Evolutionary conservation across 768 basidiomycete species (phyloP).

Genomic region (Chlorophyllum brunneum): DNA sequence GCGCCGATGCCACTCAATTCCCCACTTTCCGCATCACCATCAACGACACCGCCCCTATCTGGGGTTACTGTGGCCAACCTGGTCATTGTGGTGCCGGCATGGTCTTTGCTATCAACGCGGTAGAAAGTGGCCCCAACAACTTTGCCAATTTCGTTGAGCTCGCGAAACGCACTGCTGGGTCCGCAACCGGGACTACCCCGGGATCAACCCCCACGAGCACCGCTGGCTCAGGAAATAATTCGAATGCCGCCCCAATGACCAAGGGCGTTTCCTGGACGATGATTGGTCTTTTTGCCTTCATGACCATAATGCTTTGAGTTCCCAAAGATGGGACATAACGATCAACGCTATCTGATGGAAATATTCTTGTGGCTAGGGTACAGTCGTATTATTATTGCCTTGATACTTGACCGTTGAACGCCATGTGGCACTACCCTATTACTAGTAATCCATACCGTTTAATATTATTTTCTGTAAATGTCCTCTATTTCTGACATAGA

Average conservation of each 20-base stretch:
- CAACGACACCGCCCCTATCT: conserved; percentile 52
- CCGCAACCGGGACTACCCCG: conserved; percentile 9
- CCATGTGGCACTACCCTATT: too few relatives aligned
- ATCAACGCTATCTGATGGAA: too few relatives aligned
- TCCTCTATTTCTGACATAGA: too few relatives aligned
- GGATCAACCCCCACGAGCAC: neutral
- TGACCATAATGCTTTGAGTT: neutral
- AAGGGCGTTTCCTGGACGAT: neutral
- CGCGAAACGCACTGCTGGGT: conserved; percentile 20
- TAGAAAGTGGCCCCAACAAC: conserved; percentile 44
- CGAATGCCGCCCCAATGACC: neutral
- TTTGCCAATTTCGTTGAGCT: conserved; percentile 45
- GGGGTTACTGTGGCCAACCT: conserved; percentile 54
- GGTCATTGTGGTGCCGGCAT: conserved; percentile 55
- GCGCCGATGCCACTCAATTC: conserved; percentile 32
- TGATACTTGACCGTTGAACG: too few relatives aligned
- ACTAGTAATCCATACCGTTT: too few relatives aligned
- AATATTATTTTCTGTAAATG: too few relatives aligned
- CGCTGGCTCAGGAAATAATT: neutral
- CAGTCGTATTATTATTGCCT: too few relatives aligned
- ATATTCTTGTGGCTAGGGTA: too few relatives aligned
- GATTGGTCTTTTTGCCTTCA: neutral
- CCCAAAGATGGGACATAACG: neutral
- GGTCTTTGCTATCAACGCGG: conserved; percentile 63
- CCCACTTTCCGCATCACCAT: conserved; percentile 45